These are phyloP conservation scores for Yarrowia bubula DNA, from an alignment of 805 yeast genomes.

Conservation along the genomic window DNA sequence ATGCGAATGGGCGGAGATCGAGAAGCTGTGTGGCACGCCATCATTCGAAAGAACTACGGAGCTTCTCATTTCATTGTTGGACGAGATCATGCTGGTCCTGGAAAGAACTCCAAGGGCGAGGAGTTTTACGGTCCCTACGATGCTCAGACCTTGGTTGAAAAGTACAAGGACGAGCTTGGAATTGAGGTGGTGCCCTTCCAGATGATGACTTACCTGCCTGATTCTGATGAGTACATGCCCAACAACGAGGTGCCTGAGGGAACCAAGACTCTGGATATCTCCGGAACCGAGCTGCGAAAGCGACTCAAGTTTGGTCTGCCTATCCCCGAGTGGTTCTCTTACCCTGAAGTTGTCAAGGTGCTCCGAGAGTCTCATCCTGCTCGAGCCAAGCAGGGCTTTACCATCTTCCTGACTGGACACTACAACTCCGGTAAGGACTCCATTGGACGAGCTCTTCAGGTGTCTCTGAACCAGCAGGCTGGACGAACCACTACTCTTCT, in stretches of 20 bases:
- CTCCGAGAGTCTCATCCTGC: constrained; percentile 93
- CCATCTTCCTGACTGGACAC: constrained; percentile 61
- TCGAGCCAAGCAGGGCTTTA: constrained; percentile 84
- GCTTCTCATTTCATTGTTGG: constrained; percentile 97
- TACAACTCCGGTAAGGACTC: constrained; percentile 61
- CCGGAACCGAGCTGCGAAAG: constrained; percentile 92
- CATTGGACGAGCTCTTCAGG: constrained; percentile 78
- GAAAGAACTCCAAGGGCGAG: constrained; percentile 78
- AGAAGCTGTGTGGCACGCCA: constrained; percentile 98
- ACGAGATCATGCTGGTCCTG: constrained; percentile 98
- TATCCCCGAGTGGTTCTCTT: constrained; percentile 96
- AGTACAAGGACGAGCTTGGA: constrained; percentile 70
- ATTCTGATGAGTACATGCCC: constrained; percentile 92
- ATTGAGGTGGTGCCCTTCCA: constrained; percentile 94
- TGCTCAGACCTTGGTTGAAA: constrained; percentile 84
- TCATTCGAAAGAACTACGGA: constrained; percentile 93
- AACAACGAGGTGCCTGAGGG: constrained; percentile 83
- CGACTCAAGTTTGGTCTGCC: constrained; percentile 80
- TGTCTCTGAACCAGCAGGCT: constrained; percentile 86
- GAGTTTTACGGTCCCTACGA: constrained; percentile 97
- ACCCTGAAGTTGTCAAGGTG: constrained; percentile 91
- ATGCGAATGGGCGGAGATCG: constrained; percentile 99
- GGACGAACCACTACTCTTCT: constrained; percentile 73
- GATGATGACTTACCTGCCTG: constrained; percentile 95
- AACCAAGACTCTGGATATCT: constrained; percentile 80